These are phyloP conservation scores for Casaregolazyma lundiana DNA, from an alignment of 1,139 yeast species.

Conservation along the genomic window DNA sequence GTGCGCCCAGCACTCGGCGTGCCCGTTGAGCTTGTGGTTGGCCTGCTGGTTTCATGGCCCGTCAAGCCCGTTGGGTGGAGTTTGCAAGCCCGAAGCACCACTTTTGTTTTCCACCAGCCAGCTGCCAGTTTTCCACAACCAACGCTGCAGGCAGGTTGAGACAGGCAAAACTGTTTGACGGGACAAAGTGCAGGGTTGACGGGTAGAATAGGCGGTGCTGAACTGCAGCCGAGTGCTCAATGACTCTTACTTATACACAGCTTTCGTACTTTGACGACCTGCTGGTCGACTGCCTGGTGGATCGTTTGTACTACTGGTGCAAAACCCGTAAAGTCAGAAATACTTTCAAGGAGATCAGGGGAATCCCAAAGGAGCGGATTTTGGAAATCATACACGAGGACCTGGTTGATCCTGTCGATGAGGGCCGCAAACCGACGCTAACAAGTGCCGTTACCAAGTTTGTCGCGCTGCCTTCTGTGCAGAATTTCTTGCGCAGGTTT, in stretches of 20 bases:
- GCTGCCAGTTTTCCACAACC: too few relatives aligned
- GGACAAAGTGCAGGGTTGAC: too few relatives aligned
- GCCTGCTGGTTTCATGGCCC: neutral
- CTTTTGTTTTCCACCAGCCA: too few relatives aligned
- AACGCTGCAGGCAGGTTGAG: too few relatives aligned
- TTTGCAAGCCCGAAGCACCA: neutral
- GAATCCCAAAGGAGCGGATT: slow-evolving; percentile 23
- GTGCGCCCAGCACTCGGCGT: slow-evolving; percentile 2
- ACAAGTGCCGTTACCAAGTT: slow-evolving; percentile 29
- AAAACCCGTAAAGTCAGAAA: slow-evolving; percentile 34
- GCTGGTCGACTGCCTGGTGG: slow-evolving; percentile 36
- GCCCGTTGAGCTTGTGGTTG: neutral
- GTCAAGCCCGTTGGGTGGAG: neutral
- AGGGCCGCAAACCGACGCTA: slow-evolving; percentile 14
- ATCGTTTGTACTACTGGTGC: slow-evolving; percentile 36
- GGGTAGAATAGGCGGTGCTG: neutral
- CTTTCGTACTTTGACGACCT: slow-evolving; percentile 51
- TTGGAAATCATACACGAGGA: slow-evolving; percentile 21
- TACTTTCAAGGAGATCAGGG: slow-evolving; percentile 25
- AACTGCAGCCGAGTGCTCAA: neutral
- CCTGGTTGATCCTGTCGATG: slow-evolving; percentile 18
- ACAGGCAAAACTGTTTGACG: too few relatives aligned
- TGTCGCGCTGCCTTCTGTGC: slow-evolving; percentile 29
- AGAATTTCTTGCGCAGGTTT: slow-evolving; percentile 29
- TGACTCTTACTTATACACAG: slow-evolving; percentile 29